Evolutionary conservation across 257 asterid genomes (phyloP), one percentile per base, ranked within the genome.

Genomic region (Capsicum chinense): DNA sequence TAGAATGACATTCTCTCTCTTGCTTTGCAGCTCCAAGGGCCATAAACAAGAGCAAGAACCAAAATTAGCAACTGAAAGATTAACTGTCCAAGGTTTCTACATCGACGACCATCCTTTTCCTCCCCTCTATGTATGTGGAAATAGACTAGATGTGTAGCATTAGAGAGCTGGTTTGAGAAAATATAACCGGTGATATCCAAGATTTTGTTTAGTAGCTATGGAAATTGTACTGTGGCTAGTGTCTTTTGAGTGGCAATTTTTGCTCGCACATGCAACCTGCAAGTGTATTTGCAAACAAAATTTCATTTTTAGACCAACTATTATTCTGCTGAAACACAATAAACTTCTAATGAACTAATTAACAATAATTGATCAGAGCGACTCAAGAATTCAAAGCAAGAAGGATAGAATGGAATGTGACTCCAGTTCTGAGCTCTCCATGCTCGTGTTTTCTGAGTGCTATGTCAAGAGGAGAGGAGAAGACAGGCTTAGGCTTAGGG

Each of bases 1-100:
- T 42, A 57, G 81, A 79, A 79, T 71, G 56, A 35, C 35, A 63
- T 12, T 37, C 5, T 50, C 67, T 56, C 33, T 56, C 76, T 6
- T 85, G 54, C 83, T 79, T 81, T 88, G 89, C 93, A 94, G 98
- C 97, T 91, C 97, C 98, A 60, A 93, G 95, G 85, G 84, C 92
- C 16, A 86, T 90, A 89, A 92, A 94, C 50, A 94, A 92, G 90
- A 82, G 90, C 92, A 92, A 93, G 90, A 90, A 56, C 84, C 81
- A 74, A 69, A 50, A 19, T 70, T 78, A 54, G 83, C 9, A 48
- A 52, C 15, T 78, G 64, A 78, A 76, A 76, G 21, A 52, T 37
- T 7, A 26, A 54, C 50, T 8, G 0, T 13, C 48, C 12, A 6
- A 26, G 6, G 64, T 26, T 54, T 78, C 64, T 78, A 26, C 64